phyloP scores from a whole-genome alignment of 176 grass and related monocot genomes.

The Puccinellia tenuiflora region DNA sequence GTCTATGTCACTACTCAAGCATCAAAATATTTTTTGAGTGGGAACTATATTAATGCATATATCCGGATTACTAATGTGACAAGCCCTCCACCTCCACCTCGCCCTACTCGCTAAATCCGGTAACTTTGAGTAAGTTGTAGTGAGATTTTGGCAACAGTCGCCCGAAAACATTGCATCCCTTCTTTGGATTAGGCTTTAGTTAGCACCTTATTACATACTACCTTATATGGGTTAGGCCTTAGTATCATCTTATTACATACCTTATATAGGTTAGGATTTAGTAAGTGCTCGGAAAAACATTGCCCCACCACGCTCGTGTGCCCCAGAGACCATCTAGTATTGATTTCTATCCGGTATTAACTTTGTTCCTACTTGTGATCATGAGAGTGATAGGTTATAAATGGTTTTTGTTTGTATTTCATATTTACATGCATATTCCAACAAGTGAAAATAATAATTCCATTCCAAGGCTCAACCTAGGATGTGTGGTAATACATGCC shows the following conservation, averaged over 20 bases:
- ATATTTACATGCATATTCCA: not conserved
- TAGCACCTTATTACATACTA: not conserved
- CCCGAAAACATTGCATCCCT: not conserved
- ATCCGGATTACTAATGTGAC: not conserved
- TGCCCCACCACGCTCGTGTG: not conserved
- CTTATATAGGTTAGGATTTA: not conserved
- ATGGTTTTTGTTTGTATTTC: not conserved
- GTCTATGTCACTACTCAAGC: not conserved
- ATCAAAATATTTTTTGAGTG: too few species aligned
- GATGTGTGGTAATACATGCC: not conserved
- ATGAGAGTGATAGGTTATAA: not conserved
- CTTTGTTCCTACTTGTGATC: not conserved
- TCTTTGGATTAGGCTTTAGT: too few species aligned
- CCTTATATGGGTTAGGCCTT: not conserved
- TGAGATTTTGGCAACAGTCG: not conserved
- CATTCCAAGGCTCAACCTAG: not conserved
- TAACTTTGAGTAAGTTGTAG: not conserved
- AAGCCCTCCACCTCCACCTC: not conserved
- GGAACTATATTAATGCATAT: not conserved
- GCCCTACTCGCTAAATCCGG: not conserved
- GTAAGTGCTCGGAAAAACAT: not conserved
- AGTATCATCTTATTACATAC: not conserved
- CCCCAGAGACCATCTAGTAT: not conserved
- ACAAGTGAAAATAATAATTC: not conserved
- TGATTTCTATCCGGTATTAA: not conserved